Conservation (phyloP, 495 filamentous ascomycete genomes). For the Daldinia caldariorum region DNA sequence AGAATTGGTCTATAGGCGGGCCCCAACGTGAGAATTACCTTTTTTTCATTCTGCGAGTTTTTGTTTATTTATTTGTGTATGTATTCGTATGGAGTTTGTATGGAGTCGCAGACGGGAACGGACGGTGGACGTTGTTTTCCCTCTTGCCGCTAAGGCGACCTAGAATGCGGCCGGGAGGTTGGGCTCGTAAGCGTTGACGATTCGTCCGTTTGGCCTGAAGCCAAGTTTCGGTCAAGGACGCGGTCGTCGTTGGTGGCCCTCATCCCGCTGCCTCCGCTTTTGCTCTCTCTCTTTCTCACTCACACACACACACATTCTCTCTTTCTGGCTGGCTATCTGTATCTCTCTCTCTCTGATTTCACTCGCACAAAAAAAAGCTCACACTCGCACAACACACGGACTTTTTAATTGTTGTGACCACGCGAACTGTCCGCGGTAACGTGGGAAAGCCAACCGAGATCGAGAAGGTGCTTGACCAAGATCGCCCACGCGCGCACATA, state of each 20-base stretch:
- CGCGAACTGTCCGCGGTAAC: constrained; percentile 34
- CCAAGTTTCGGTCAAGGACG: constrained; percentile 43
- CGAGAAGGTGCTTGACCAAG: constrained; percentile 25
- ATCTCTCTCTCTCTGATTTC: neutral
- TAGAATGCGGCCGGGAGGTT: constrained; percentile 44
- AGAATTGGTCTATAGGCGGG: constrained; percentile 17
- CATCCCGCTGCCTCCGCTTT: constrained; percentile 23
- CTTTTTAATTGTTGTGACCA: constrained; percentile 33
- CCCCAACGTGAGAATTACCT: constrained; percentile 8
- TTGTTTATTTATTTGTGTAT: constrained; percentile 42
- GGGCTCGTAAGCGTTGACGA: constrained; percentile 40
- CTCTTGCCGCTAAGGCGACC: constrained; percentile 37
- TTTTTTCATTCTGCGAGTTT: constrained; percentile 5
- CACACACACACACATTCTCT: constrained; percentile 7
- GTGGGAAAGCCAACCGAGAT: constrained; percentile 36
- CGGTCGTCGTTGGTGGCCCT: constrained; percentile 42
- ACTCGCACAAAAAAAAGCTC: neutral
- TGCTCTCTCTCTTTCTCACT: neutral
- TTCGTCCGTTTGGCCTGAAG: constrained; percentile 28
- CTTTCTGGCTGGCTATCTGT: no score
- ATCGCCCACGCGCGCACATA: constrained; percentile 15
- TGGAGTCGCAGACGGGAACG: constrained; percentile 32
- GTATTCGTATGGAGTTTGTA: constrained; percentile 17
- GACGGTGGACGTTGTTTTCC: constrained; percentile 36
- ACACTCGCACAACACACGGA: constrained; percentile 3